Conservation (phyloP, 768 basidiomycete species). For the Tulasnella sp. region DNA sequence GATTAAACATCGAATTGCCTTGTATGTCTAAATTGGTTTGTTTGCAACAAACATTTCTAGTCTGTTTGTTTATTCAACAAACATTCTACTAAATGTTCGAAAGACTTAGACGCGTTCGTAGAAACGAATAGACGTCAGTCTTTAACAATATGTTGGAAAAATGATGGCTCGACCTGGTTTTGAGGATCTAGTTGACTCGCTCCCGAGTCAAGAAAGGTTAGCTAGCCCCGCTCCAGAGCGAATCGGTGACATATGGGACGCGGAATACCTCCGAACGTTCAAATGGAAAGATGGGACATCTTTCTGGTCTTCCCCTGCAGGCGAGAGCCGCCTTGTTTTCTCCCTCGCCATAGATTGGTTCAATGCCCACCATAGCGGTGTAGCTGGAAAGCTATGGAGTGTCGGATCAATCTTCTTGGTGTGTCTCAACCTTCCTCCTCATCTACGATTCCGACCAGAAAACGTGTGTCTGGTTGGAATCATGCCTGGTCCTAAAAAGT, state of each 20-base stretch:
- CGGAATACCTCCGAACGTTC: conserved; percentile 22
- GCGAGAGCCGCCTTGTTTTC: conserved; percentile 24
- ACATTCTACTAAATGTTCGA: no score
- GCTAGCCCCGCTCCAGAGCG: no score
- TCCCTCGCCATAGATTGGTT: conserved; percentile 28
- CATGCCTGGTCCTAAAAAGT: conserved; percentile 32
- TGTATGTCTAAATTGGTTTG: no score
- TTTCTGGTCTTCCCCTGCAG: background rate
- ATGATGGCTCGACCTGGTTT: no score
- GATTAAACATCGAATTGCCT: no score
- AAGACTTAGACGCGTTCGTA: no score
- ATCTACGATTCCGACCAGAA: conserved; percentile 27
- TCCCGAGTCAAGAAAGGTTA: no score
- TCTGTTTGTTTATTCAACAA: no score
- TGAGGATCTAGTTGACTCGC: no score
- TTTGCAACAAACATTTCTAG: no score
- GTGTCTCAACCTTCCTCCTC: conserved; percentile 29
- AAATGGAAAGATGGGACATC: conserved; percentile 19
- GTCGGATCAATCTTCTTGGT: conserved; percentile 25
- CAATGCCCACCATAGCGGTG: conserved; percentile 28
- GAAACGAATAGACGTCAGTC: no score
- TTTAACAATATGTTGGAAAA: no score
- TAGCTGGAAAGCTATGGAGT: conserved; percentile 22
- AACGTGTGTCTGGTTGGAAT: conserved; percentile 34
- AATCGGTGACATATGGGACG: conserved; percentile 27